phyloP scores from a whole-genome alignment of 1,139 yeast genomes.

The Zygosaccharomyces pseudobailii region DNA sequence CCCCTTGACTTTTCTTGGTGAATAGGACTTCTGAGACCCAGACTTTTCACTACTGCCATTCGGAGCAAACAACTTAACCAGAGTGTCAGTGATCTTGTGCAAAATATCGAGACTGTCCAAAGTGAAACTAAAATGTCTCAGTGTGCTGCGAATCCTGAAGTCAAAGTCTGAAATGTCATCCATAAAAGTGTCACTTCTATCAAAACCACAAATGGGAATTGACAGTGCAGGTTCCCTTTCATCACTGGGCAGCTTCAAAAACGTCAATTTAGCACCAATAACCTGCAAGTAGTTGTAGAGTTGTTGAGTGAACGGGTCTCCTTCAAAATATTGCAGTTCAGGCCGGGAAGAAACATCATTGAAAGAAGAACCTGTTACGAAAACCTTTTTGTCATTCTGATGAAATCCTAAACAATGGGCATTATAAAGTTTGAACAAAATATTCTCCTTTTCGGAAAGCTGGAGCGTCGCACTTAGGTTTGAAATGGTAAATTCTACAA shows the following conservation, averaged over 20 bases:
- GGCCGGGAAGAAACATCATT: slow-evolving; percentile 5
- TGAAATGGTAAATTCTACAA: slow-evolving; percentile 21
- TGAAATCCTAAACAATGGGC: slow-evolving; percentile 19
- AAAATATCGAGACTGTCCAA: slow-evolving; percentile 24
- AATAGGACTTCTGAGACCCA: not conserved
- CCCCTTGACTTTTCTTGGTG: not conserved
- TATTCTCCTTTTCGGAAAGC: slow-evolving; percentile 18
- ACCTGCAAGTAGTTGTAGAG: slow-evolving; percentile 10
- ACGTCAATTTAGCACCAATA: slow-evolving; percentile 8
- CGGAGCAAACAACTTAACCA: slow-evolving; percentile 4
- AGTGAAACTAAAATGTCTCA: slow-evolving; percentile 24
- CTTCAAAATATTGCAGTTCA: slow-evolving; percentile 13
- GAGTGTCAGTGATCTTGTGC: slow-evolving; percentile 15
- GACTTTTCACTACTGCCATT: not conserved
- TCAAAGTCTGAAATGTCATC: slow-evolving; percentile 16
- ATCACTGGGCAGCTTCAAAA: slow-evolving; percentile 14
- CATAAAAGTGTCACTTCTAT: slow-evolving; percentile 26
- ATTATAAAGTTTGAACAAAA: slow-evolving; percentile 22
- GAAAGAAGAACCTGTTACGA: slow-evolving; percentile 3
- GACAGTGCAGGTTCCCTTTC: slow-evolving; percentile 10
- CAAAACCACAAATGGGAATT: slow-evolving; percentile 28
- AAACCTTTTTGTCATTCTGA: slow-evolving; percentile 7
- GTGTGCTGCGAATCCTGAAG: slow-evolving; percentile 21
- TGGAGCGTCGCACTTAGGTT: slow-evolving; percentile 24
- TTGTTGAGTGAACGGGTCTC: slow-evolving; percentile 12